phyloP scores from a whole-genome alignment of 768 basidiomycete genomes.

The Epithele typhae region DNA sequence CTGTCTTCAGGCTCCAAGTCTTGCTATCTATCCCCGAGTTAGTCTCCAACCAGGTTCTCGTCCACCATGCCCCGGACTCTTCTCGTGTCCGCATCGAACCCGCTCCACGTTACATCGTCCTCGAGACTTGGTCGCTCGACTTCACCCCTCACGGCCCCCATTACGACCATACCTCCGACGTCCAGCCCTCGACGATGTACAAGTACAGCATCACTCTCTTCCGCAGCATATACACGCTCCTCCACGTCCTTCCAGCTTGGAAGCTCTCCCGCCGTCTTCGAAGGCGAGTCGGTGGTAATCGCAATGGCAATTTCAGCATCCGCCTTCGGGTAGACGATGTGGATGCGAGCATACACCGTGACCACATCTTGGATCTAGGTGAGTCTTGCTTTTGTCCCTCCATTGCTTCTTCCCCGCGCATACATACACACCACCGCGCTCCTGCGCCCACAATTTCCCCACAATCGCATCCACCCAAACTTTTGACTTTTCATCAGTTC shows the following conservation, averaged over 20 bases:
- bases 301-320: constrained; percentile 44
- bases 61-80: constrained; percentile 54
- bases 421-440: no score
- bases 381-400: constrained; percentile 17
- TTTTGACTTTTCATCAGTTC: background rate
- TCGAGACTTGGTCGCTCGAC: constrained; percentile 65
- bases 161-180: constrained; percentile 26
- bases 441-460: no score
- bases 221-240: constrained; percentile 67
- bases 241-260: constrained; percentile 76
- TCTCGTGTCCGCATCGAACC: constrained; percentile 66
- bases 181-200: constrained; percentile 74
- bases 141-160: constrained; percentile 30
- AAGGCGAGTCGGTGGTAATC: constrained; percentile 35
- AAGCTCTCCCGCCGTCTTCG: constrained; percentile 61
- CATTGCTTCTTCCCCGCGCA: background rate
- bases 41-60: constrained; percentile 66
- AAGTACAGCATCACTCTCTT: constrained; percentile 83
- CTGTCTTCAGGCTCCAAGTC: constrained; percentile 64
- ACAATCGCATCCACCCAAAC: background rate
- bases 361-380: constrained; percentile 36
- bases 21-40: constrained; percentile 68
- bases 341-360: constrained; percentile 23
- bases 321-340: constrained; percentile 41
- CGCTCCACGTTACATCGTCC: constrained; percentile 60